A percentile compares a stretch with the other conserved stretches of the same genome.
phyloP scores from a whole-genome alignment of 1,284 basidiomycete species.

The Testicularia cyperi region DNA sequence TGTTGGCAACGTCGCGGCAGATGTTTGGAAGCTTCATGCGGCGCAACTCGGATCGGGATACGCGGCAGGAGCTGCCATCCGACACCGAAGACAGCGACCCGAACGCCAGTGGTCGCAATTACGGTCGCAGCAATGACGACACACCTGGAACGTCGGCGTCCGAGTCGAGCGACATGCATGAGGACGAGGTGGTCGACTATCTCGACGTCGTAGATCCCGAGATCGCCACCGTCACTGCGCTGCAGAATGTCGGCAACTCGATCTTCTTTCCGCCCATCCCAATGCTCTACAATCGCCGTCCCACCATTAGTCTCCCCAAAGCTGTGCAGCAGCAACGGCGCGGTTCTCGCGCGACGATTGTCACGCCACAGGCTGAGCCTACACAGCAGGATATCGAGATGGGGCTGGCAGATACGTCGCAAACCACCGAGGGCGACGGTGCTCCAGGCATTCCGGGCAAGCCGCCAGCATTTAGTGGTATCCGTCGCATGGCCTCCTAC shows the following conservation, averaged over 20 bases:
- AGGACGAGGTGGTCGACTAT: conserved; percentile 48
- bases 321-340: conserved; percentile 5
- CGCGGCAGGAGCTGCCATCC: conserved; percentile 11
- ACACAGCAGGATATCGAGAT: conserved; percentile 20
- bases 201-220: conserved; percentile 77
- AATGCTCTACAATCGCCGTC: conserved; percentile 70
- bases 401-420: conserved; percentile 3
- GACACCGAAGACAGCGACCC: conserved; percentile 3
- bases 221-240: conserved; percentile 70
- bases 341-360: not conserved
- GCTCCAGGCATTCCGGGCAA: not conserved
- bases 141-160: too few relatives aligned
- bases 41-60: conserved; percentile 4
- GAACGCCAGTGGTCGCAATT: too few relatives aligned
- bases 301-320: conserved; percentile 66
- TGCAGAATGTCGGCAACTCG: conserved; percentile 76
- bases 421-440: not conserved
- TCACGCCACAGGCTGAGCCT: conserved; percentile 7
- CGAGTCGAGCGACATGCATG: conserved; percentile 27
- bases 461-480: conserved; percentile 4
- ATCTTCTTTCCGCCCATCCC: conserved; percentile 72
- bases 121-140: too few relatives aligned
- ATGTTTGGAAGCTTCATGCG: not conserved
- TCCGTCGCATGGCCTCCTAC: conserved; percentile 18
- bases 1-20: not conserved